Conservation (phyloP, 768 basidiomycete species). For the Macrolepiota dolichaula region DNA sequence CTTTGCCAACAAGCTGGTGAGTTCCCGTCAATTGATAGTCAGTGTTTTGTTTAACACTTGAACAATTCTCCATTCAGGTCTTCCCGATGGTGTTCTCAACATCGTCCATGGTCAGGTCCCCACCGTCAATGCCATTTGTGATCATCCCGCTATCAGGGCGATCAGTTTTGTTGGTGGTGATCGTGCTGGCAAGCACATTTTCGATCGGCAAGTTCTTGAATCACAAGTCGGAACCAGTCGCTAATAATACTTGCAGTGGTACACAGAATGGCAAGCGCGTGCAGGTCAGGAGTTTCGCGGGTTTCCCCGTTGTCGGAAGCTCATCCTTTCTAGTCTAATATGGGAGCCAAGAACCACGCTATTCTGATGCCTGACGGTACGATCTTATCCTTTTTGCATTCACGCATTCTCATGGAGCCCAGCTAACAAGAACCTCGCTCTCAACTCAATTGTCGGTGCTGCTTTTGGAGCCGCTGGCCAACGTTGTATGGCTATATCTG, state of each 20-base stretch:
- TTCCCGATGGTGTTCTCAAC: slow-evolving; percentile 88
- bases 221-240: neutral
- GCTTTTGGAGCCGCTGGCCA: slow-evolving; percentile 98
- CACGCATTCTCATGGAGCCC: neutral
- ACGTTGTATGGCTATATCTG: slow-evolving; percentile 95
- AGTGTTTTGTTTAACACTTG: too few species aligned
- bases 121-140: slow-evolving; percentile 93
- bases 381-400: slow-evolving; percentile 14
- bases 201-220: slow-evolving; percentile 55
- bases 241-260: slow-evolving; percentile 45
- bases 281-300: slow-evolving; percentile 39
- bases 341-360: slow-evolving; percentile 98
- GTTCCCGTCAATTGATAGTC: slow-evolving; percentile 4
- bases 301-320: neutral
- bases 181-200: slow-evolving; percentile 90
- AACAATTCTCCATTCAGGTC: too few species aligned
- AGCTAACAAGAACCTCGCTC: slow-evolving; percentile 90
- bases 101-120: slow-evolving; percentile 87
- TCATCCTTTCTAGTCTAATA: slow-evolving; percentile 33
- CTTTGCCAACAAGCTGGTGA: slow-evolving; percentile 81
- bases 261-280: slow-evolving; percentile 88
- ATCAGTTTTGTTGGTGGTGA: slow-evolving; percentile 98
- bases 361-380: slow-evolving; percentile 91
- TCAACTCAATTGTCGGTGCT: slow-evolving; percentile 91
- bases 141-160: slow-evolving; percentile 86